phyloP scores from a whole-genome alignment of 106 monocot genomes.

The Cymbidium sinense region DNA sequence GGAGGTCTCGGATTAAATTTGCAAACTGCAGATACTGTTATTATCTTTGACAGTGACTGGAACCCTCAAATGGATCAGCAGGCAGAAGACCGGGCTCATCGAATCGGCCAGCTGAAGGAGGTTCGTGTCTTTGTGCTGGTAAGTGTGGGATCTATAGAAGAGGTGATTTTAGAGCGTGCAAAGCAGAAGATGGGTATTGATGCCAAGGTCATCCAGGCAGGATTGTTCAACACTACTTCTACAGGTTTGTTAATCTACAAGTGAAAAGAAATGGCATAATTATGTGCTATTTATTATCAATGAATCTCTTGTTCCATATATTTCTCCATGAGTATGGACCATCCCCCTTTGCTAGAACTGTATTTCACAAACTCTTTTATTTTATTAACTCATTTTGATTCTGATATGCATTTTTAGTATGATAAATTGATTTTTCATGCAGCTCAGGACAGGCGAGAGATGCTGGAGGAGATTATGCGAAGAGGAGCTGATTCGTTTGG shows the following conservation, averaged over 20 bases:
- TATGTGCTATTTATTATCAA: no score
- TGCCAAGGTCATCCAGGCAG: slow-evolving; percentile 96
- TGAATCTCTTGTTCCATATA: no score
- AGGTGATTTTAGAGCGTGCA: slow-evolving; percentile 90
- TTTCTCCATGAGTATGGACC: no score
- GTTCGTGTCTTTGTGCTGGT: slow-evolving; percentile 85
- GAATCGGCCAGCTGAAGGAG: slow-evolving; percentile 96
- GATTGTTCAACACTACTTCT: slow-evolving; percentile 87
- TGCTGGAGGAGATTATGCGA: slow-evolving; percentile 88
- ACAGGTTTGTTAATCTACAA: slow-evolving; percentile 48
- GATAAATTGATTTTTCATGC: slow-evolving; percentile 17
- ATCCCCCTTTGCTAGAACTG: no score
- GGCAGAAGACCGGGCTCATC: slow-evolving; percentile 94
- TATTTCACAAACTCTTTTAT: no score
- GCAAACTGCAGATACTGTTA: slow-evolving; percentile 90
- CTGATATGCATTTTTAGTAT: background rate
- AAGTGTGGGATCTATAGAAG: slow-evolving; percentile 92
- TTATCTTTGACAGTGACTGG: slow-evolving; percentile 98
- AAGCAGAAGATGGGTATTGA: slow-evolving; percentile 99
- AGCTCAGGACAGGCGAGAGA: slow-evolving; percentile 84
- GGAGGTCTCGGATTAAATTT: slow-evolving; percentile 91
- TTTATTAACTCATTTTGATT: background rate
- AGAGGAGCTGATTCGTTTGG: slow-evolving; percentile 79
- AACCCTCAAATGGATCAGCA: slow-evolving; percentile 99
- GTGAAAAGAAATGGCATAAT: background rate